Conservation (phyloP, 441 rosid genomes). For the Gossypium aridum region DNA sequence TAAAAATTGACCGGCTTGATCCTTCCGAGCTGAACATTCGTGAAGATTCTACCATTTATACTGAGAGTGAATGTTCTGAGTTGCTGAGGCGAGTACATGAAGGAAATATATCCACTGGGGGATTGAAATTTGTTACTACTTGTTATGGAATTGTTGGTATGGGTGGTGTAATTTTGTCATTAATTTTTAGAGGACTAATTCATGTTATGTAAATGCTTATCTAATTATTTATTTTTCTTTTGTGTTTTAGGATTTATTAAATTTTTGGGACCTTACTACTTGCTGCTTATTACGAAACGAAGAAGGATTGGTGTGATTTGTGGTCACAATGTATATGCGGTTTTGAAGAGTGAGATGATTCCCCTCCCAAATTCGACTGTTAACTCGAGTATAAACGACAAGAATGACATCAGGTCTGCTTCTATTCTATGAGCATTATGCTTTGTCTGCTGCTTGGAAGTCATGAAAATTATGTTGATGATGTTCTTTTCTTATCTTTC, state of each 20-base stretch:
- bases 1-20: slow-evolving; percentile 75
- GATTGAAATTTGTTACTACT: slow-evolving; percentile 69
- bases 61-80: slow-evolving; percentile 66
- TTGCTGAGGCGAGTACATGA: slow-evolving; percentile 75
- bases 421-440: slow-evolving; percentile 18
- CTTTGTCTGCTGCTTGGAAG: slow-evolving; percentile 2
- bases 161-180: slow-evolving; percentile 17
- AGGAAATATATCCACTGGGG: slow-evolving; percentile 85
- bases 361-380: slow-evolving; percentile 62
- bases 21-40: slow-evolving; percentile 63
- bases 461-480: not conserved
- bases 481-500: slow-evolving; percentile 3
- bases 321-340: slow-evolving; percentile 81
- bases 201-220: not conserved
- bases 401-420: slow-evolving; percentile 74
- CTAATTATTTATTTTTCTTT: not conserved
- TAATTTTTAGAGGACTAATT: not conserved
- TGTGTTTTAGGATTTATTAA: slow-evolving; percentile 67
- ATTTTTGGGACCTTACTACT: slow-evolving; percentile 93
- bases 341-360: slow-evolving; percentile 77
- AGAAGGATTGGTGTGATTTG: slow-evolving; percentile 82
- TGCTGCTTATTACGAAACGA: slow-evolving; percentile 83
- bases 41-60: slow-evolving; percentile 74
- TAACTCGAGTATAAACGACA: slow-evolving; percentile 30
- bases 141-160: slow-evolving; percentile 93